phyloP scores from a whole-genome alignment of 352 stramenopile genomes.

The Peronospora destructor region DNA sequence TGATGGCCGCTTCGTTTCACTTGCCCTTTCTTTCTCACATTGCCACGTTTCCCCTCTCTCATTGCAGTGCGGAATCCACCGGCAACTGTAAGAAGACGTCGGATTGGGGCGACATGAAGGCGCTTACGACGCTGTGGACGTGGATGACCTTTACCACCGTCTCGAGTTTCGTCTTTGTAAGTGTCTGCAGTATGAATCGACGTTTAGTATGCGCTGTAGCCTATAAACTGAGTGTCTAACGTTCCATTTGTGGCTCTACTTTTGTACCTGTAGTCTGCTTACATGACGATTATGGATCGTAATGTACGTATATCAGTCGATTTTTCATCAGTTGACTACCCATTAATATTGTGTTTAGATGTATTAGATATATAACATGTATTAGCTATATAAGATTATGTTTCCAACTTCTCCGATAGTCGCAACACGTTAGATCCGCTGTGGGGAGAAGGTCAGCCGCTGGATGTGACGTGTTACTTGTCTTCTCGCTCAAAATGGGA shows the following conservation, averaged over 20 bases:
- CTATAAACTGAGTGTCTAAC: slow-evolving; percentile 1
- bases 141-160: slow-evolving; percentile 57
- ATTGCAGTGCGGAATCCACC: slow-evolving; percentile 9
- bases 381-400: slow-evolving; percentile 66
- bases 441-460: slow-evolving; percentile 51
- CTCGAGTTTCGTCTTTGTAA: slow-evolving; percentile 53
- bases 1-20: slow-evolving; percentile 6
- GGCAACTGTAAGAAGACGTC: not conserved
- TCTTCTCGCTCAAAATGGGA: slow-evolving; percentile 45
- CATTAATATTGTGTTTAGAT: too few relatives aligned
- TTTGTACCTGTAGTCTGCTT: slow-evolving; percentile 29
- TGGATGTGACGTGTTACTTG: slow-evolving; percentile 56
- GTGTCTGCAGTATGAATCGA: too few relatives aligned
- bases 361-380: slow-evolving; percentile 38
- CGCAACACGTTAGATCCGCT: slow-evolving; percentile 49
- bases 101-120: slow-evolving; percentile 17
- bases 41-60: slow-evolving; percentile 1
- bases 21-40: slow-evolving; percentile 2
- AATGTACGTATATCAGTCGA: slow-evolving; percentile 27
- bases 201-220: not conserved
- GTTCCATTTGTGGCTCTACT: not conserved
- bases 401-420: slow-evolving; percentile 51
- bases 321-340: too few relatives aligned
- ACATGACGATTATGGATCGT: slow-evolving; percentile 50
- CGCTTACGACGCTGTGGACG: slow-evolving; percentile 22